Base-by-base conservation (phyloP, 108 stramenopile species). In the Chaetoceros muelleri region DNA sequence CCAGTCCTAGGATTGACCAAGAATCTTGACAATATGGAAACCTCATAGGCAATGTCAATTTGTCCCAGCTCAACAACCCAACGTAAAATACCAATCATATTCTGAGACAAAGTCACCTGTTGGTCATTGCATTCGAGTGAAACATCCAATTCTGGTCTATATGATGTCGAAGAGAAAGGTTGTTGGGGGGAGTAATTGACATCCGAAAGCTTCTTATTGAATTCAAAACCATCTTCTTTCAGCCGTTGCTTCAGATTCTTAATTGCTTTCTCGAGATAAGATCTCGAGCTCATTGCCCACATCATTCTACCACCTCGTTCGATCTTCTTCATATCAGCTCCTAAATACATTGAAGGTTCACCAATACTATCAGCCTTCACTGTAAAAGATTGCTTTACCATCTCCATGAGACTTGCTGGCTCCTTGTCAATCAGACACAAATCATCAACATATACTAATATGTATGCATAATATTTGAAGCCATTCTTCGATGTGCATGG, bases 321-420 rank as follows among this genome's bases (percentile, higher is more conserved):
- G 7, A 75, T 60, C 46, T 66, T 45, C 2, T 55, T 40, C 0
- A 77, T n/a, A 44, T 74, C 67, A 0, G 46, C 57, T 8, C 80
- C 80, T 10, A 81, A 60, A 31, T 81, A 74, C 2, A 69, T 53
- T 0, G 54, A 17, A 8, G 76, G 80, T 1, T 27, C 28, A 1
- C 73, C 75, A 44, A 77, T 74, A 0, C 62, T 64, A 23, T 50
- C 53, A 20, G 63, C 60, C 47, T 76, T 76, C 23, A 76, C 2
- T 2, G 49, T 44, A 48, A 71, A 80, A 21, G 61, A 60, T 3
- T 66, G 17, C 0, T 59, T 69, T 26, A 79, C 64, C 48, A 72
- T 70, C 0, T 75, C n/a, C n/a, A n/a, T n/a, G n/a, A n/a, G n/a
- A n/a, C n/a, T n/a, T n/a, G n/a, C n/a, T n/a, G n/a, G n/a, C n/a